Evolutionary conservation across 208 protist genomes (phyloP), one percentile per base, ranked within the genome.

Genomic region (Crithidia acanthocephali): DNA sequence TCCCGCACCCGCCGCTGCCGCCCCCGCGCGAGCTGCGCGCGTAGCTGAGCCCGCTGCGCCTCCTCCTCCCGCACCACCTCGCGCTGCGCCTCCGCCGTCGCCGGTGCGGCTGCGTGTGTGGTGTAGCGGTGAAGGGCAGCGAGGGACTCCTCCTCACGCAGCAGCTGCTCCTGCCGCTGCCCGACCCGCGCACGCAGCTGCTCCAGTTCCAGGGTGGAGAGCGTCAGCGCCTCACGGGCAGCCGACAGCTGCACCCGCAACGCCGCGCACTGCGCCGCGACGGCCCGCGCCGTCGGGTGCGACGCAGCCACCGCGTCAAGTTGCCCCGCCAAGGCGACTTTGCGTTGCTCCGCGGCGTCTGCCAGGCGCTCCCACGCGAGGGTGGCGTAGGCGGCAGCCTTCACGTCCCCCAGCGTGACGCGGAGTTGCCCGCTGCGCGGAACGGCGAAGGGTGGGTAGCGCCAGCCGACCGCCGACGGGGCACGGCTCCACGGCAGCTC

Each of bases 391-490:
- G 81, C 52, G 8, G 72, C 72, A n/a, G 76, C 62, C 45, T 84
- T 83, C 22, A 88, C 33, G 30, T 91, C 86, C 3, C 83, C 83
- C 33, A 85, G 16, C 13, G 86, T 83, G 28, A 77, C 68, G 28
- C 63, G 69, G 13, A 32, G 32, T 13, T 30, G 50, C 16, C 59
- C 66, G 47, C 23, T 62, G 22, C 65, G 59, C 15, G 68, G 59
- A 37, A 53, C 50, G 4, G 61, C 76, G 45, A 32, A 58, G 57
- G 57, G 37, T 3, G 66, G 72, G 56, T 68, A 78, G 27, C 64
- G 56, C 72, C 72, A 78, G 16, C 58, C 72, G 25, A 68, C 59
- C 40, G 72, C 64, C 0, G 65, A 78, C 51, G 72, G 58, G 9
- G 72, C 58, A 15, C 72, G 65, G 30, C 72, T 78, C 72, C 72